Percentiles rank a stretch among this genome's conserved stretches.
These are phyloP conservation scores for Xylaria cubensis DNA, from an alignment of 495 filamentous ascomycete genomes.

Conservation along the genomic window DNA sequence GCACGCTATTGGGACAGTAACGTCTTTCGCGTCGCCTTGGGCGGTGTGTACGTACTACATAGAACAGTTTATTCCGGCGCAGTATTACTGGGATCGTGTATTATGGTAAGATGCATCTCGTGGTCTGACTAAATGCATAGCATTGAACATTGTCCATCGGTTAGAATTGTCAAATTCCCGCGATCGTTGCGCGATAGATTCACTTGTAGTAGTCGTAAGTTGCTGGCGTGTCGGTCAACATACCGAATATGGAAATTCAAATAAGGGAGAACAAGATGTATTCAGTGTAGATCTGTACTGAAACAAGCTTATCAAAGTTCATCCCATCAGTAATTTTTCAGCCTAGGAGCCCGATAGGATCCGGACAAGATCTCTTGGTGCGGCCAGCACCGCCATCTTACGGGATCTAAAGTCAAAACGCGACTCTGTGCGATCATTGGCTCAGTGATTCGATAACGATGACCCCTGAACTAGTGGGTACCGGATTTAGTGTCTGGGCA, in stretches of 20 bases:
- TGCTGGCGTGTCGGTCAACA: neutral
- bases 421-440: constrained; percentile 19
- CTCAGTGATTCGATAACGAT: neutral
- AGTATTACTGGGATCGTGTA: constrained; percentile 2
- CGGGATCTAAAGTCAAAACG: neutral
- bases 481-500: constrained; percentile 8
- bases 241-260: neutral
- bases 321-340: neutral
- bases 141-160: neutral
- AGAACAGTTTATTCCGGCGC: neutral
- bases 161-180: neutral
- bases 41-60: constrained; percentile 14
- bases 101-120: neutral
- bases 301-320: constrained; percentile 9
- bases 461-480: constrained; percentile 18
- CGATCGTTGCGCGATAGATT: neutral
- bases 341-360: neutral
- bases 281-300: constrained; percentile 1
- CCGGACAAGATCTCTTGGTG: constrained; percentile 3
- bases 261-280: neutral
- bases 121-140: neutral
- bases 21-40: neutral
- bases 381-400: constrained; percentile 6
- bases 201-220: neutral
- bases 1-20: neutral